These are phyloP conservation scores for Dendrobium huoshanense DNA, from an alignment of 106 monocot genomes.

Conservation along the genomic window DNA sequence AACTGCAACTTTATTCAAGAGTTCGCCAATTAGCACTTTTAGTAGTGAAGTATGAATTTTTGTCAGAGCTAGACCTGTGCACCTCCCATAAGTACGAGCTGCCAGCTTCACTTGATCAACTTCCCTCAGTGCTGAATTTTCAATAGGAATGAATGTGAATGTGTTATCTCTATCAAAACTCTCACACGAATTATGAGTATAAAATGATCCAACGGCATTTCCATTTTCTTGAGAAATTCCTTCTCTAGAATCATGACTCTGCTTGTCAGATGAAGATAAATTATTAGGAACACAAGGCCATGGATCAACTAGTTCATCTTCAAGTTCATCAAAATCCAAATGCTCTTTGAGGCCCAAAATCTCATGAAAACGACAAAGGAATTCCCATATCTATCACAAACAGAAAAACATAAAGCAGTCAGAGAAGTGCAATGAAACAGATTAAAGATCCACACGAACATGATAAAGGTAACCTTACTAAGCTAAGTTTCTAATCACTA, in stretches of 20 bases:
- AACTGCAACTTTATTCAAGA: conserved; percentile 49
- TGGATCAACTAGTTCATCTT: conserved; percentile 84
- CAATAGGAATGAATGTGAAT: conserved; percentile 46
- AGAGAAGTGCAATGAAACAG: not conserved
- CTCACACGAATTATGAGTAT: conserved; percentile 20
- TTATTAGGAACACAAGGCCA: conserved; percentile 49
- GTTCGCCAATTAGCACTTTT: conserved; percentile 72
- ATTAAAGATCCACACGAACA: not conserved
- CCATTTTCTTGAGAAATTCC: conserved; percentile 21
- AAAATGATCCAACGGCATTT: conserved; percentile 18
- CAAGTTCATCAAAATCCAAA: conserved; percentile 72
- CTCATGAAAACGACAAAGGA: conserved; percentile 81
- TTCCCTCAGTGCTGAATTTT: conserved; percentile 48
- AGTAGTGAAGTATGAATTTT: conserved; percentile 62
- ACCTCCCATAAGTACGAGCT: conserved; percentile 49
- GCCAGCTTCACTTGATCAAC: conserved; percentile 45
- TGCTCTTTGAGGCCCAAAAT: conserved; percentile 72
- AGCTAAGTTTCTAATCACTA: not conserved
- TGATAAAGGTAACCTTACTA: not conserved
- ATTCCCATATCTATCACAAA: conserved; percentile 73
- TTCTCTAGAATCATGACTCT: conserved; percentile 21
- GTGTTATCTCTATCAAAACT: conserved; percentile 13
- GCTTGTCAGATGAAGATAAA: conserved; percentile 27
- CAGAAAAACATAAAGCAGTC: not conserved
- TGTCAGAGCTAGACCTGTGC: conserved; percentile 63